These are phyloP conservation scores for Colletotrichum costaricense DNA, from an alignment of 2,329 filamentous ascomycete genomes.

Conservation along the genomic window DNA sequence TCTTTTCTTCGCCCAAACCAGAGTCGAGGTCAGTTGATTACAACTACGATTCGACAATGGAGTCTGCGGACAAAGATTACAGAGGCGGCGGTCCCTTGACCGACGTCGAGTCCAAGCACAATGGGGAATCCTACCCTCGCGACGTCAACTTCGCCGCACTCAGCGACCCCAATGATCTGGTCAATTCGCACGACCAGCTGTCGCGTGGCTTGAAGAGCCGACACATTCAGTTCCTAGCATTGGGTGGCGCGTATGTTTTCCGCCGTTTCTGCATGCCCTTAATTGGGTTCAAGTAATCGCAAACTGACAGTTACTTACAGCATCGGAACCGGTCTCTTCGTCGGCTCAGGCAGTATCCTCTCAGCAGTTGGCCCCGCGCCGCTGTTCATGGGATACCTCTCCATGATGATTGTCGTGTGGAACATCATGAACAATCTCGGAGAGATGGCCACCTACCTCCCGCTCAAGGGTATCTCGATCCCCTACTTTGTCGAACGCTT, in stretches of 20 bases:
- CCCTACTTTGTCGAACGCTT: constrained; percentile 68
- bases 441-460: constrained; percentile 67
- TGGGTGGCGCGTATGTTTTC: constrained; percentile 56
- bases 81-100: constrained; percentile 28
- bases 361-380: constrained; percentile 71
- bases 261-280: background rate
- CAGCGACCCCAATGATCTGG: constrained; percentile 47
- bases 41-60: constrained; percentile 10
- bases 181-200: constrained; percentile 56
- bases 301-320: constrained; percentile 40
- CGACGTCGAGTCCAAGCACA: constrained; percentile 38
- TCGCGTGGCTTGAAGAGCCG: constrained; percentile 68
- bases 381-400: constrained; percentile 75
- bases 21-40: background rate
- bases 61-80: constrained; percentile 29
- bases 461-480: constrained; percentile 66
- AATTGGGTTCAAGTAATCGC: background rate
- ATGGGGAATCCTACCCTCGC: constrained; percentile 37
- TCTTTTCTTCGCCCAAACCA: background rate
- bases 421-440: constrained; percentile 65
- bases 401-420: constrained; percentile 66
- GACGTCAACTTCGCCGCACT: constrained; percentile 40
- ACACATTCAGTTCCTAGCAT: constrained; percentile 70
- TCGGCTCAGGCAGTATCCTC: constrained; percentile 69
- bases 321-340: constrained; percentile 74